Percentiles rank a stretch among this genome's conserved stretches.
These are phyloP conservation scores for Galeopsis tetrahit DNA, from an alignment of 257 asterid genomes.

Conservation along the genomic window DNA sequence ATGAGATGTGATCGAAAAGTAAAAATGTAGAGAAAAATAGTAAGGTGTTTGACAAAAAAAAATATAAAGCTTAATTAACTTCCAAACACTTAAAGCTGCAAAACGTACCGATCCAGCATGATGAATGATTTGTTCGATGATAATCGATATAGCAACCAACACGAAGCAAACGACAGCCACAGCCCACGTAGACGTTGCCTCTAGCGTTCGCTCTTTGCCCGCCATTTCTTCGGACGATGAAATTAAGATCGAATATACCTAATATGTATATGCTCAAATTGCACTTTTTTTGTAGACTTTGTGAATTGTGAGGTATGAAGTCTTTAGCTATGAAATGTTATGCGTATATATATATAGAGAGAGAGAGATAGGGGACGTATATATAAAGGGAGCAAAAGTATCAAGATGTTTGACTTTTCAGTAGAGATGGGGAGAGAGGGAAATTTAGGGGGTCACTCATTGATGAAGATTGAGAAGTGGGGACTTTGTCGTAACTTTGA, in stretches of 20 bases:
- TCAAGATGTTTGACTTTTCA: constrained; percentile 12
- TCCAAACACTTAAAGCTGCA: too few relatives aligned
- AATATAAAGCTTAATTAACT: too few relatives aligned
- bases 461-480: constrained; percentile 25
- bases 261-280: not conserved
- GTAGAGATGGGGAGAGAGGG: not conserved
- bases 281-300: not conserved
- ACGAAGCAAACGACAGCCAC: constrained; percentile 76
- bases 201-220: constrained; percentile 60
- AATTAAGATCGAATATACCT: not conserved
- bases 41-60: too few relatives aligned
- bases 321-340: not conserved
- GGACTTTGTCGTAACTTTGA: constrained; percentile 10
- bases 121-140: constrained; percentile 60
- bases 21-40: too few relatives aligned
- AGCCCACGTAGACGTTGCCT: constrained; percentile 85
- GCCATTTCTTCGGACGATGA: constrained; percentile 41
- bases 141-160: constrained; percentile 61
- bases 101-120: constrained; percentile 54
- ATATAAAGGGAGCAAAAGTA: not conserved
- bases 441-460: not conserved
- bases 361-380: not conserved
- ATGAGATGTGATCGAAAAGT: too few relatives aligned
- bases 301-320: constrained; percentile 7
- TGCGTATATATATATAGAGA: constrained; percentile 5